These are phyloP conservation scores for Penstemon newberryi DNA, from an alignment of 257 asterid genomes.

Conservation along the genomic window DNA sequence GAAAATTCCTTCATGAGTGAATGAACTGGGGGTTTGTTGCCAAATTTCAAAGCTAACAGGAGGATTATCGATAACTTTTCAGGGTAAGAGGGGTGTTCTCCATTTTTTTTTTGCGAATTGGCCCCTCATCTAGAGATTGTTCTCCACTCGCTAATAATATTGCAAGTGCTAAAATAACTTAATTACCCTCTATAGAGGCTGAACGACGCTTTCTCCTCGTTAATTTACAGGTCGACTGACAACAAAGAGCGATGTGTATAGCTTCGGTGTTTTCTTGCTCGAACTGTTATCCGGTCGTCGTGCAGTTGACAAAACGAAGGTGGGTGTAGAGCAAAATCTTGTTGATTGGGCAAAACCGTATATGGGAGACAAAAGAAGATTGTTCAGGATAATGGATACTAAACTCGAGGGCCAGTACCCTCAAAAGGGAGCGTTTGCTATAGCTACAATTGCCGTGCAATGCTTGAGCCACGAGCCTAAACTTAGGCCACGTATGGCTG, in stretches of 20 bases:
- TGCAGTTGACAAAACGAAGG: slow-evolving; percentile 28
- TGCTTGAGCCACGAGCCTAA: slow-evolving; percentile 24
- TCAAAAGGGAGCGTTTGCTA: slow-evolving; percentile 32
- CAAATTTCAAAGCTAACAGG: too few species aligned
- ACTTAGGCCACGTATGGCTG: slow-evolving; percentile 33
- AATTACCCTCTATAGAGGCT: too few species aligned
- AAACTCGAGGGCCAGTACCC: slow-evolving; percentile 40
- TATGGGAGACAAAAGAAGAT: slow-evolving; percentile 29
- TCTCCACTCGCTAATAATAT: too few species aligned
- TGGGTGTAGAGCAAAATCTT: slow-evolving; percentile 33
- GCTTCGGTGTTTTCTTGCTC: slow-evolving; percentile 61
- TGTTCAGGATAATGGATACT: slow-evolving; percentile 38
- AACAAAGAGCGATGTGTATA: slow-evolving; percentile 52
- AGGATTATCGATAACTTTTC: too few species aligned
- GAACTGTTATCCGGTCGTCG: slow-evolving; percentile 40
- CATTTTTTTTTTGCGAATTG: too few species aligned
- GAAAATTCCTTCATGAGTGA: too few species aligned
- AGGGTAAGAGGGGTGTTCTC: too few species aligned
- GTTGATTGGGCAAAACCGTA: slow-evolving; percentile 41
- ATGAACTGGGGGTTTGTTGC: too few species aligned
- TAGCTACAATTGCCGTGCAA: slow-evolving; percentile 27
- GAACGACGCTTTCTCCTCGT: too few species aligned
- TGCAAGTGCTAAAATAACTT: too few species aligned
- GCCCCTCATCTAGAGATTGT: too few species aligned
- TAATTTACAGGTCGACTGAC: too few species aligned